Percentiles rank a stretch among this genome's conserved stretches.
These are phyloP conservation scores for Clitoria ternatea DNA, from an alignment of 306 rosid genomes.

Conservation along the genomic window DNA sequence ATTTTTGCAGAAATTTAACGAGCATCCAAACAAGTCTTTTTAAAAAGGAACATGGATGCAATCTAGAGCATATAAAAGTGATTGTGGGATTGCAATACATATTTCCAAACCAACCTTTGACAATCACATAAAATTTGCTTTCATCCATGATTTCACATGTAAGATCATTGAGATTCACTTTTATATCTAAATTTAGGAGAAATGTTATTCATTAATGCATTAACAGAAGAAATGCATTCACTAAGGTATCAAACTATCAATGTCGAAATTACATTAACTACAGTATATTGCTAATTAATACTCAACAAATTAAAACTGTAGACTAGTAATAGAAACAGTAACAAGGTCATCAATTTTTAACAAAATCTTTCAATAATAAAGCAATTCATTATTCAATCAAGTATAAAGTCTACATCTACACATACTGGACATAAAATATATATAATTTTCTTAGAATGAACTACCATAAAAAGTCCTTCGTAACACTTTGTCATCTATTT, in stretches of 20 bases:
- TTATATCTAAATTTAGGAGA: slow-evolving; percentile 2
- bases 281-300: not conserved
- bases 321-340: not conserved
- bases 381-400: not conserved
- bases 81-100: not conserved
- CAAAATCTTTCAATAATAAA: slow-evolving; percentile 4
- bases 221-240: not conserved
- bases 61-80: not conserved
- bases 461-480: not conserved
- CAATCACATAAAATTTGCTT: not conserved
- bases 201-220: not conserved
- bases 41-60: not conserved
- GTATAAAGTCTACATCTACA: not conserved
- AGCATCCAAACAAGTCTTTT: slow-evolving; percentile 2
- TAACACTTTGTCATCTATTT: not conserved
- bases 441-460: not conserved
- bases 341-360: not conserved
- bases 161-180: not conserved
- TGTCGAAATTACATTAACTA: not conserved
- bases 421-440: not conserved
- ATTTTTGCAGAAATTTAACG: not conserved
- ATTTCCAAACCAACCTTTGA: not conserved
- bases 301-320: not conserved
- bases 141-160: not conserved
- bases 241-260: not conserved